These are phyloP conservation scores for Herpotrichia juniperi DNA, from an alignment of 2,329 filamentous ascomycete species.

Conservation along the genomic window DNA sequence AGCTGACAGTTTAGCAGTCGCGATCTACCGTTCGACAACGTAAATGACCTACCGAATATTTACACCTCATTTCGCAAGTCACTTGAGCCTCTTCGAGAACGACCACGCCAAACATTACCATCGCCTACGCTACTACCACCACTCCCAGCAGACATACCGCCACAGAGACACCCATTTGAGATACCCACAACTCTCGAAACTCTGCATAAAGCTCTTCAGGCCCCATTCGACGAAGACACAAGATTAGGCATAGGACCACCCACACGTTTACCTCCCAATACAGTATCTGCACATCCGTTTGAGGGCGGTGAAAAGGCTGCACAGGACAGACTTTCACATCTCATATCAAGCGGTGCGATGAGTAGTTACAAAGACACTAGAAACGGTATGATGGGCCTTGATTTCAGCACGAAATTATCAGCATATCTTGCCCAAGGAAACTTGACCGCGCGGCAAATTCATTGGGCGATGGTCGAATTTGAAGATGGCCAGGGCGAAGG, in stretches of 20 bases:
- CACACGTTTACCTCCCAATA: conserved; percentile 59
- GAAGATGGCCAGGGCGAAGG: conserved; percentile 64
- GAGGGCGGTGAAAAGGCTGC: conserved; percentile 69
- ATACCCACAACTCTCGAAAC: conserved; percentile 63
- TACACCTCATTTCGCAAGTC: conserved; percentile 78
- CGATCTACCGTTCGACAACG: conserved; percentile 65
- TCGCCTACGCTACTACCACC: conserved; percentile 64
- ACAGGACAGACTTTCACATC: conserved; percentile 62
- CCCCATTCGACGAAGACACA: conserved; percentile 59
- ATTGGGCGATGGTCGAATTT: conserved; percentile 70
- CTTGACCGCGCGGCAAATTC: conserved; percentile 74
- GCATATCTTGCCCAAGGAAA: conserved; percentile 75
- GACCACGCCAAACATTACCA: conserved; percentile 64
- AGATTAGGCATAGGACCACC: conserved; percentile 56
- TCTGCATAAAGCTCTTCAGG: conserved; percentile 61
- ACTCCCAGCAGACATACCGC: conserved; percentile 62
- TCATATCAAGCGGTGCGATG: conserved; percentile 67
- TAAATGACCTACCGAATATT: conserved; percentile 71
- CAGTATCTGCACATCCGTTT: conserved; percentile 69
- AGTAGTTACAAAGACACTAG: conserved; percentile 71
- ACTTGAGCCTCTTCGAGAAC: conserved; percentile 71
- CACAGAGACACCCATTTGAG: conserved; percentile 66
- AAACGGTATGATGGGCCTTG: conserved; percentile 71
- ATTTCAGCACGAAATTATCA: conserved; percentile 79
- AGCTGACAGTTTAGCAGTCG: conserved; percentile 56